Percentiles rank a stretch among this genome's conserved stretches.
phyloP scores from a whole-genome alignment of 129 eudicot species.

The Oenanthe sinensis region DNA sequence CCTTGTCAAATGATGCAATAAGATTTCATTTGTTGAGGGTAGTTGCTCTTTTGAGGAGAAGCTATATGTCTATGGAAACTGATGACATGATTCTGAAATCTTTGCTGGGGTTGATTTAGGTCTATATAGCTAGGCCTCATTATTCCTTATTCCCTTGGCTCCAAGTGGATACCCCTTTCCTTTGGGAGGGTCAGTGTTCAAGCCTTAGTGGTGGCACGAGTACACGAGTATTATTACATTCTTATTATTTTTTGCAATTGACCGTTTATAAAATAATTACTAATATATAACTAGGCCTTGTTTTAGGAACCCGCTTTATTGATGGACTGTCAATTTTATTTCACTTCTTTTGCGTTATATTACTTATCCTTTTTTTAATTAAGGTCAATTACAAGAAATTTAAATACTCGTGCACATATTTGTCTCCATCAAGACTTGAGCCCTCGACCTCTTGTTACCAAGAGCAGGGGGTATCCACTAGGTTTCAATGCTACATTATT shows the following conservation, averaged over 20 bases:
- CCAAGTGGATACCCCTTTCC: neutral
- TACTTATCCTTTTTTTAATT: too few relatives aligned
- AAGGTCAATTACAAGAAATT: too few relatives aligned
- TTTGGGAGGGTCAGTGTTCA: neutral
- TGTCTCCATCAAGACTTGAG: neutral
- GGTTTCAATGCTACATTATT: neutral
- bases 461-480: neutral
- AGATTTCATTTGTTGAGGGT: neutral
- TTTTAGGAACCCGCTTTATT: too few relatives aligned
- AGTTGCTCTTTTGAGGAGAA: too few relatives aligned
- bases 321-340: neutral
- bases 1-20: neutral
- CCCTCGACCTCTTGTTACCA: neutral
- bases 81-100: neutral
- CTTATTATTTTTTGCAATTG: too few relatives aligned
- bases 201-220: neutral
- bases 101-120: neutral
- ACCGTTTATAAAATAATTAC: too few relatives aligned
- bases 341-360: too few relatives aligned
- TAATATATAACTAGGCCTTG: too few relatives aligned
- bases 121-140: neutral
- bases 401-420: too few relatives aligned
- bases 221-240: too few relatives aligned
- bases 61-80: neutral
- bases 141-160: neutral